Conservation (phyloP, 2,329 filamentous ascomycete species). For the Venturia pyrina region DNA sequence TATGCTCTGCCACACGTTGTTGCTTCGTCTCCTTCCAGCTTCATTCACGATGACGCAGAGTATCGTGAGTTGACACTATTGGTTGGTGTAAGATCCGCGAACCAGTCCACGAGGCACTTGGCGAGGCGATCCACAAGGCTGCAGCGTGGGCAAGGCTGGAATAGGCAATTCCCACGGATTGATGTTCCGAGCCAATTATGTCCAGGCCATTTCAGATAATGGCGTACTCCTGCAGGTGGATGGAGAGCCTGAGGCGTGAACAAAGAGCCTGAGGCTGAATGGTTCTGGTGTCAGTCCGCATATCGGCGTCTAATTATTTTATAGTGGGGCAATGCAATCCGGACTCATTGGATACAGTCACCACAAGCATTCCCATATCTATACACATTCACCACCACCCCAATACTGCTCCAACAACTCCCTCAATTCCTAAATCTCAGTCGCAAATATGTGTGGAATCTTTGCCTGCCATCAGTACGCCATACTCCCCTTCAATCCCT, state of each 20-base stretch:
- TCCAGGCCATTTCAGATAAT: not conserved
- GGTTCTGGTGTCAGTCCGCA: not conserved
- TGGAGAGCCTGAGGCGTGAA: not conserved
- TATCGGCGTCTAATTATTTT: not conserved
- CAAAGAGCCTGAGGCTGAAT: too few species aligned
- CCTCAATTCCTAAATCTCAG: conserved; percentile 17
- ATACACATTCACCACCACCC: not conserved
- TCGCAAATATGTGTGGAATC: conserved; percentile 79
- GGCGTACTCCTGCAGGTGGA: not conserved
- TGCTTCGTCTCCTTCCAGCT: not conserved
- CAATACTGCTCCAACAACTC: not conserved
- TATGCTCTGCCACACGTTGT: not conserved
- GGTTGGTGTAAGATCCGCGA: not conserved
- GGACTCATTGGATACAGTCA: not conserved
- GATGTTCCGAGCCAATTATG: not conserved
- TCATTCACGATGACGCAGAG: not conserved
- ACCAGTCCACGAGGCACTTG: not conserved
- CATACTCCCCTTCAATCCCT: conserved; percentile 13
- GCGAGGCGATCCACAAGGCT: not conserved
- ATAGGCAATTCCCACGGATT: not conserved
- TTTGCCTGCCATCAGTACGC: conserved; percentile 82
- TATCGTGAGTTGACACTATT: not conserved
- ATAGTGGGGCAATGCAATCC: not conserved
- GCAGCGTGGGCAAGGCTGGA: not conserved
- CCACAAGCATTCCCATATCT: not conserved